Conservation (phyloP, 2,329 filamentous ascomycete species). For the Lecanosticta acicola region DNA sequence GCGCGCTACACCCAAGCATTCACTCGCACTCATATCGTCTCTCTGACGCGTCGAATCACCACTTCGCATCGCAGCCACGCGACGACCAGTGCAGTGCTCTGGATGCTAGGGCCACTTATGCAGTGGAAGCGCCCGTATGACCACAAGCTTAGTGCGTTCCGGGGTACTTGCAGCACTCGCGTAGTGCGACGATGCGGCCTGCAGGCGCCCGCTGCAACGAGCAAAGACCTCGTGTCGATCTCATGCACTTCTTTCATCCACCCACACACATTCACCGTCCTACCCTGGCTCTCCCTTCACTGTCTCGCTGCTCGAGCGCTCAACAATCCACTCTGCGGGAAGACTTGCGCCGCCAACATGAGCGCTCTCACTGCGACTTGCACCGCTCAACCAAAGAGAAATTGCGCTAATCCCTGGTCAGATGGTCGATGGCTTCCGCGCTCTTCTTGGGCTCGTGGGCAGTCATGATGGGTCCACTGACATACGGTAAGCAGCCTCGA, state of each 20-base stretch:
- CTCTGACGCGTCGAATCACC: conserved; percentile 16
- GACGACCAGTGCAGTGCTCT: conserved; percentile 20
- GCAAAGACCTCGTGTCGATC: conserved; percentile 21
- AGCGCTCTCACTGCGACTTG: not conserved
- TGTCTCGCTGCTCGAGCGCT: conserved; percentile 2
- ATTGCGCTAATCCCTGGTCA: conserved; percentile 45
- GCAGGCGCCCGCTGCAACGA: conserved; percentile 20
- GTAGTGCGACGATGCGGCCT: conserved; percentile 15
- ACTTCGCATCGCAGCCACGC: conserved; percentile 21
- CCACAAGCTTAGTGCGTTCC: conserved; percentile 27
- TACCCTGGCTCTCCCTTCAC: conserved; percentile 5
- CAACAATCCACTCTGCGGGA: conserved; percentile 1
- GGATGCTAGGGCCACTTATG: conserved; percentile 26
- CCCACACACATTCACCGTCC: not conserved
- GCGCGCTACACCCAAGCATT: conserved; percentile 13
- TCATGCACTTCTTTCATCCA: conserved; percentile 13
- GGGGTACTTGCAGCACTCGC: conserved; percentile 22
- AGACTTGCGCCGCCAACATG: not conserved
- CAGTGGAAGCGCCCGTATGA: conserved; percentile 30
- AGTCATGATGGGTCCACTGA: conserved; percentile 83
- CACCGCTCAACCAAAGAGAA: conserved; percentile 5
- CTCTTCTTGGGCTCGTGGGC: conserved; percentile 91
- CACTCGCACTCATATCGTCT: conserved; percentile 6
- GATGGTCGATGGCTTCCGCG: conserved; percentile 89
- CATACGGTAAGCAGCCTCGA: conserved; percentile 53